These are phyloP conservation scores for Dactylonectria estremocensis DNA, from an alignment of 2,329 filamentous ascomycete species.

Conservation along the genomic window DNA sequence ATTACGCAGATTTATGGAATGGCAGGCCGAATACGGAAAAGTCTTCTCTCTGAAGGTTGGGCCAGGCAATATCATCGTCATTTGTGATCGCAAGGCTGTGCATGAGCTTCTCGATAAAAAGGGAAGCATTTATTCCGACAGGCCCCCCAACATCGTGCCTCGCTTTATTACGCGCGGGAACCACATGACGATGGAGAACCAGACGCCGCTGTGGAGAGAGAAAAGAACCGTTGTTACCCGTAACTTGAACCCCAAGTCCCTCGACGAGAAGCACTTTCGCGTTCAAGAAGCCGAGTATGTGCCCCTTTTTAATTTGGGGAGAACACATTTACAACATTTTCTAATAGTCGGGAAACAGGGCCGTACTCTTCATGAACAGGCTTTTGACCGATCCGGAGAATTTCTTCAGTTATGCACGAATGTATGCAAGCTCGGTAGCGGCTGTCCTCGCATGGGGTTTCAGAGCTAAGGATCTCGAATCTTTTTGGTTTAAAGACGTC, in stretches of 20 bases:
- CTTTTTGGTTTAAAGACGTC: too few species aligned
- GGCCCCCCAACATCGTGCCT: slow-evolving; percentile 17
- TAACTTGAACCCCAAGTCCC: slow-evolving; percentile 20
- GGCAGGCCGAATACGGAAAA: slow-evolving; percentile 19
- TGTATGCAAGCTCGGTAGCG: slow-evolving; percentile 23
- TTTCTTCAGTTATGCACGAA: slow-evolving; percentile 19
- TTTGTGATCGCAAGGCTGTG: slow-evolving; percentile 28
- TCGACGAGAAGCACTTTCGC: slow-evolving; percentile 25
- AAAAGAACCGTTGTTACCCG: slow-evolving; percentile 23
- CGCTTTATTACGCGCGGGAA: slow-evolving; percentile 25
- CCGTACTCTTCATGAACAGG: slow-evolving; percentile 24
- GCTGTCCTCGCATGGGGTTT: too few species aligned
- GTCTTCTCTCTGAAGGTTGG: slow-evolving; percentile 27
- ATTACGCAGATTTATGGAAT: slow-evolving; percentile 24
- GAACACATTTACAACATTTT: too few species aligned
- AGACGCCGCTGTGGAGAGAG: slow-evolving; percentile 14
- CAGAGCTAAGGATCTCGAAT: too few species aligned
- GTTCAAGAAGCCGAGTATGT: slow-evolving; percentile 26
- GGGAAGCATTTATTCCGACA: slow-evolving; percentile 23
- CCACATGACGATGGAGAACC: slow-evolving; percentile 23
- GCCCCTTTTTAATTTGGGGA: neutral
- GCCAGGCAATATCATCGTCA: slow-evolving; percentile 24
- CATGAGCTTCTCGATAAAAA: slow-evolving; percentile 23
- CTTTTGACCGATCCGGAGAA: slow-evolving; percentile 21
- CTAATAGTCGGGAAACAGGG: slow-evolving; percentile 1